Conservation (phyloP, 2,329 filamentous ascomycete species). For the Claviceps monticola region DNA sequence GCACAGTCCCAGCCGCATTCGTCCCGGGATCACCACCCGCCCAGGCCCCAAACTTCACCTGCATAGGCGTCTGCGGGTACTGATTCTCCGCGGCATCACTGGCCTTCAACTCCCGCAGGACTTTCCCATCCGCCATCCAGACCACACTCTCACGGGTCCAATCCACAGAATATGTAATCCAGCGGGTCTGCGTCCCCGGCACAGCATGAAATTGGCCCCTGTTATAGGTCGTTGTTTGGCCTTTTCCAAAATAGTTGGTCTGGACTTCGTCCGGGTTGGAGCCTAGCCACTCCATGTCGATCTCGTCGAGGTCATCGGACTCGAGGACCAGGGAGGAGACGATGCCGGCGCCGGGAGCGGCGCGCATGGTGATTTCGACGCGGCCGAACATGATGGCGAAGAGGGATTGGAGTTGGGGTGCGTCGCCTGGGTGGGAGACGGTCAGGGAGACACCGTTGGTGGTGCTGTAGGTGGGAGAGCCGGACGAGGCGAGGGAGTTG, state of each 20-base stretch:
- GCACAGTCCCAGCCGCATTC: constrained; percentile 70
- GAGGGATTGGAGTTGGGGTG: constrained; percentile 72
- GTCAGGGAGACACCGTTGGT: constrained; percentile 68
- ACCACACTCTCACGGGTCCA: constrained; percentile 79
- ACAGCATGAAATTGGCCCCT: constrained; percentile 65
- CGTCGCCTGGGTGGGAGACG: constrained; percentile 62
- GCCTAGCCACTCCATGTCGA: constrained; percentile 95
- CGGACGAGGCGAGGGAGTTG: constrained; percentile 61
- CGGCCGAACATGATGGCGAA: constrained; percentile 99
- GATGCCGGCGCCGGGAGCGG: constrained; percentile 78
- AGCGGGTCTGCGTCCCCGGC: constrained; percentile 56
- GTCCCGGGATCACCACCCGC: constrained; percentile 65
- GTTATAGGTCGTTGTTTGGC: constrained; percentile 71
- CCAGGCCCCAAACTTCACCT: constrained; percentile 86
- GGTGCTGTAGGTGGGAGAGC: constrained; percentile 55
- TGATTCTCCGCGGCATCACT: constrained; percentile 55
- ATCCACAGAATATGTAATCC: constrained; percentile 79
- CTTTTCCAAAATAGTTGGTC: constrained; percentile 95
- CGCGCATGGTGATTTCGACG: constrained; percentile 73
- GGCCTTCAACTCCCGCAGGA: constrained; percentile 61
- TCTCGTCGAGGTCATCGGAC: constrained; percentile 87
- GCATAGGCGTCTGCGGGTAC: constrained; percentile 93
- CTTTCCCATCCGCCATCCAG: constrained; percentile 70
- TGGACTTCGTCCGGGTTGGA: constrained; percentile 67
- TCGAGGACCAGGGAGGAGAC: constrained; percentile 86